Conservation (phyloP, 2,329 filamentous ascomycete species). For the Venturiaceae sp. region DNA sequence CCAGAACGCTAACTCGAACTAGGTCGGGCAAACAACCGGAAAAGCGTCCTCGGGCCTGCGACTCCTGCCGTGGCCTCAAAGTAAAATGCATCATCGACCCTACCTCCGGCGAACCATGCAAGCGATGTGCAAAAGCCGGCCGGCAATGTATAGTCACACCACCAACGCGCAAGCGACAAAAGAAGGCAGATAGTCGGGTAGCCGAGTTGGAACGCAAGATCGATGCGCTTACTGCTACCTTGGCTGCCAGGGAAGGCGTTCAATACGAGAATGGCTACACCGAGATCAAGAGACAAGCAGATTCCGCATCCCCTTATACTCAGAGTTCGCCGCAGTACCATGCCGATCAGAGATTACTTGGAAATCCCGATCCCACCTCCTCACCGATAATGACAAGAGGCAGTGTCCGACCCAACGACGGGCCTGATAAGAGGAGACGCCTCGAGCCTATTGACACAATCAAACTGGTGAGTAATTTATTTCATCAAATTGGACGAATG, state of each 20-base stretch:
- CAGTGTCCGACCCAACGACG: not conserved
- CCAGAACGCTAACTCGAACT: not conserved
- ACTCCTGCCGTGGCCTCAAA: conserved; percentile 65
- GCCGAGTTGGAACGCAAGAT: conserved; percentile 90
- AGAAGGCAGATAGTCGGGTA: conserved; percentile 83
- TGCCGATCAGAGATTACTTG: conserved; percentile 2
- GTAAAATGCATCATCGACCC: conserved; percentile 11
- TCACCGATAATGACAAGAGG: not conserved
- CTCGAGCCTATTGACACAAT: not conserved
- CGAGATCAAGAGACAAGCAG: not conserved
- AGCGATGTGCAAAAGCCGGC: conserved; percentile 71
- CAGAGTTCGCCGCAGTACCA: conserved; percentile 3
- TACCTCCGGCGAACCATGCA: conserved; percentile 50
- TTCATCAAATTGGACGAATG: too few species aligned
- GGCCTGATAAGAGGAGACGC: conserved; percentile 5
- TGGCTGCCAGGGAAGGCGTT: conserved; percentile 30
- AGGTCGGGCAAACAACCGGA: conserved; percentile 4
- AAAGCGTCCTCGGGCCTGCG: conserved; percentile 63
- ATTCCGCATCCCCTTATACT: not conserved
- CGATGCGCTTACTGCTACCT: conserved; percentile 71
- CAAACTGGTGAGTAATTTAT: not conserved
- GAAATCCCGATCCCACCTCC: not conserved
- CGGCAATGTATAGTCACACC: conserved; percentile 68
- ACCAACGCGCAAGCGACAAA: conserved; percentile 69
- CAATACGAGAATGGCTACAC: not conserved